Conservation (phyloP, 2,329 filamentous ascomycete genomes). For the Colletotrichum melonis region DNA sequence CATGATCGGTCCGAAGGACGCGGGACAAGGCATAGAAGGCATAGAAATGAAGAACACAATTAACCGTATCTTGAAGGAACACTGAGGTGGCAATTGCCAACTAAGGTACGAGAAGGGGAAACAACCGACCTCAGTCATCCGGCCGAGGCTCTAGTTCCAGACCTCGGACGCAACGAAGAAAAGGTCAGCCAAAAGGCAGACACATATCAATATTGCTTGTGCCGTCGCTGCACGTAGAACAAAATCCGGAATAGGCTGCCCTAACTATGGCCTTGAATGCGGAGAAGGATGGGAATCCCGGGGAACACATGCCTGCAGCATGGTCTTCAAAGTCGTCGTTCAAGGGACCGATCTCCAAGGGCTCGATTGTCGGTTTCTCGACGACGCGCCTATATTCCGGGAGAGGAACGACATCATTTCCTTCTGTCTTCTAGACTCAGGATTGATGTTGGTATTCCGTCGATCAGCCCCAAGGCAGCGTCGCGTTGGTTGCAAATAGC, state of each 20-base stretch:
- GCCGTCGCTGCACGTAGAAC: background rate
- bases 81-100: background rate
- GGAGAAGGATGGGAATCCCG: conserved; percentile 29
- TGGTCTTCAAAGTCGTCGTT: background rate
- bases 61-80: background rate
- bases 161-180: background rate
- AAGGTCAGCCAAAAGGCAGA: background rate
- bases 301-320: conserved; percentile 19
- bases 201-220: background rate
- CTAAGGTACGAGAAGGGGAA: no score
- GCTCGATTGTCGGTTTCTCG: background rate
- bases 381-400: background rate
- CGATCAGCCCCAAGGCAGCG: background rate
- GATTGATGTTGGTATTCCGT: background rate
- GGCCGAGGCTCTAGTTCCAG: background rate
- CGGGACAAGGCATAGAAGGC: background rate
- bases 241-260: conserved; percentile 7
- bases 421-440: background rate
- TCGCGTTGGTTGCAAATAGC: conserved; percentile 14
- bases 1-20: conserved; percentile 8
- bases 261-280: background rate
- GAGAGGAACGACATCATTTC: background rate
- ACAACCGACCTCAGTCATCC: no score
- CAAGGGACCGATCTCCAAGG: background rate
- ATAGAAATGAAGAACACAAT: background rate